phyloP scores from a whole-genome alignment of 2,329 filamentous ascomycete genomes.

The Rhytidhysteron rufulum region DNA sequence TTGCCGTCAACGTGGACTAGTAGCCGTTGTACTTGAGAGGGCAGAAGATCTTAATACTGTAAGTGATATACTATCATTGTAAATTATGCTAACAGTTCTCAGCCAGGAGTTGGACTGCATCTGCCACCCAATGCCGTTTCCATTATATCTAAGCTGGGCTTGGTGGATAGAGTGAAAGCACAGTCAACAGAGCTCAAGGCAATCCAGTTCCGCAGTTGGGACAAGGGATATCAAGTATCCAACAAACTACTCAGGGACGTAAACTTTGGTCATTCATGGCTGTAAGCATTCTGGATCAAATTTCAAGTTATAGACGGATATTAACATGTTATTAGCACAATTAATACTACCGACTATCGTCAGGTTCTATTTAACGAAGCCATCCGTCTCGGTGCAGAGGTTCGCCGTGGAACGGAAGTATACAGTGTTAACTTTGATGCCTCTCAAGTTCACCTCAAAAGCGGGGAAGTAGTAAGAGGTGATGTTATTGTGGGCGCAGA shows the following conservation, averaged over 20 bases:
- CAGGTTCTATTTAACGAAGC: conserved; percentile 9
- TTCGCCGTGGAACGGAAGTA: conserved; percentile 7
- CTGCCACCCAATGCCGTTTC: conserved; percentile 13
- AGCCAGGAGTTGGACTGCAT: conserved; percentile 15
- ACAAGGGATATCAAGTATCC: conserved; percentile 9
- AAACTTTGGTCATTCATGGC: conserved; percentile 9
- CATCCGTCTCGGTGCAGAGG: conserved; percentile 4
- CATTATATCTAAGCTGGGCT: conserved; percentile 6
- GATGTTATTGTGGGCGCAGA: conserved; percentile 13
- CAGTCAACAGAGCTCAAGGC: conserved; percentile 5
- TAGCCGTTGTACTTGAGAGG: conserved; percentile 9
- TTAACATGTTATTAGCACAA: conserved; percentile 6
- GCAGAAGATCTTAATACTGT: conserved; percentile 6
- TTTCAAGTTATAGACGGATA: too few species aligned
- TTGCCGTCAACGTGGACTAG: conserved; percentile 5
- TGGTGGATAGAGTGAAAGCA: conserved; percentile 8
- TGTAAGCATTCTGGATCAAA: conserved; percentile 8
- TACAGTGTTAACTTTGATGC: conserved; percentile 8
- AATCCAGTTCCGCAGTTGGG: conserved; percentile 7
- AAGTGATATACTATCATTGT: background rate
- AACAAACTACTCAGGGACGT: conserved; percentile 7
- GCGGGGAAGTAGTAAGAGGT: conserved; percentile 6
- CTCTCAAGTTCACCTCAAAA: conserved; percentile 5
- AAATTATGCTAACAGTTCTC: too few species aligned
- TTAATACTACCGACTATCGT: conserved; percentile 15